These are phyloP conservation scores for Cyberlindnera mycetangii DNA, from an alignment of 805 yeast species.

Conservation along the genomic window DNA sequence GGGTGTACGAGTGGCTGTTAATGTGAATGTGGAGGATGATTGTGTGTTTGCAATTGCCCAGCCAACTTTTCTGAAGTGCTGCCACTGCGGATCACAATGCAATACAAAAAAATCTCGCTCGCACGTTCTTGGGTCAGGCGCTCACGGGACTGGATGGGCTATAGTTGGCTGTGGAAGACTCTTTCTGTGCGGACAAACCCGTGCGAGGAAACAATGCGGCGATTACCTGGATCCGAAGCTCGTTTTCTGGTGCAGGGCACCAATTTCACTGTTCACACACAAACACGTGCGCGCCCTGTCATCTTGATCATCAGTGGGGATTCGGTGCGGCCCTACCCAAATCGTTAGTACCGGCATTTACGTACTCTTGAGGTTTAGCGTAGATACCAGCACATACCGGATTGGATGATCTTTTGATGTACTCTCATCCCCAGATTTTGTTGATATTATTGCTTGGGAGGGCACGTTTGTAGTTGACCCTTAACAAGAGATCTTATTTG, in stretches of 20 bases:
- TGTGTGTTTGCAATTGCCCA: not conserved
- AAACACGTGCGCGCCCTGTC: constrained; percentile 1
- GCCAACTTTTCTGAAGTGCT: not conserved
- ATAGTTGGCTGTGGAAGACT: not conserved
- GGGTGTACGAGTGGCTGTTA: not conserved
- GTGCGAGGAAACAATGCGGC: constrained; percentile 1
- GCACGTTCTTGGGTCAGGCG: not conserved
- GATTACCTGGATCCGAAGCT: not conserved
- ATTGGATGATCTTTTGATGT: too few species aligned
- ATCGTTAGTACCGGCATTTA: not conserved
- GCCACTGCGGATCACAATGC: not conserved
- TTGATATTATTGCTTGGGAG: too few species aligned
- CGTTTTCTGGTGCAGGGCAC: not conserved
- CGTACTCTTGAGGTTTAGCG: not conserved
- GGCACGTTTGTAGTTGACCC: too few species aligned
- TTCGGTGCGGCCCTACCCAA: not conserved
- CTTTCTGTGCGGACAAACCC: not conserved
- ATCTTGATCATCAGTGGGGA: not conserved
- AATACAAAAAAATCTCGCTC: not conserved
- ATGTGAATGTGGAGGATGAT: not conserved
- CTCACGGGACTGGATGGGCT: not conserved
- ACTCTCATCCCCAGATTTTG: too few species aligned
- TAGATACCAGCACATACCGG: not conserved
- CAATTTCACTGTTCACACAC: not conserved
- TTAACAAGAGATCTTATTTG: too few species aligned